Conservation (phyloP, 495 filamentous ascomycete species). For the Cudoniella acicularis region DNA sequence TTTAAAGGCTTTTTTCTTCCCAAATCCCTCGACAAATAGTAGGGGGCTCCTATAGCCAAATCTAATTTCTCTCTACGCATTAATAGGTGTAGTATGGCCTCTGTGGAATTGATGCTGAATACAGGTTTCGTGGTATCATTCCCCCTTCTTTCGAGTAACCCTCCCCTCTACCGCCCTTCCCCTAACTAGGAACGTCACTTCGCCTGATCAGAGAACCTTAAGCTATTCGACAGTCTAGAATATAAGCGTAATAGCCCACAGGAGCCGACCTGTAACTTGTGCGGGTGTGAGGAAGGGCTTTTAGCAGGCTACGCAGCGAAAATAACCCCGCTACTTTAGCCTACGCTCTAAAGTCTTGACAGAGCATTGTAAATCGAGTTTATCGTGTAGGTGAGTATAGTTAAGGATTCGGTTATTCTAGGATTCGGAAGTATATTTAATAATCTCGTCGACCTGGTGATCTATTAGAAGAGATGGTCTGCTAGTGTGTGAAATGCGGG, state of each 20-base stretch:
- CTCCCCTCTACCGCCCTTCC: not conserved
- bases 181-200: not conserved
- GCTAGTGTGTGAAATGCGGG: not conserved
- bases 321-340: not conserved
- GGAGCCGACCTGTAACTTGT: not conserved
- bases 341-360: not conserved
- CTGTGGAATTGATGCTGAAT: too few species aligned
- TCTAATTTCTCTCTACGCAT: too few species aligned
- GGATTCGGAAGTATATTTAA: not conserved
- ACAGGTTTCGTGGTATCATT: too few species aligned
- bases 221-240: constrained; percentile 1
- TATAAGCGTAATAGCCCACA: constrained; percentile 6
- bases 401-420: not conserved
- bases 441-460: not conserved
- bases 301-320: not conserved
- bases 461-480: not conserved
- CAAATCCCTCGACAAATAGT: too few species aligned
- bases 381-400: not conserved
- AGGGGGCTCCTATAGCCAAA: too few species aligned
- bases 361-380: not conserved
- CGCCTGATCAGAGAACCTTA: constrained; percentile 3
- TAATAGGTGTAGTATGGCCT: too few species aligned
- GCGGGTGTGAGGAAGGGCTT: constrained; percentile 3
- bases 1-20: too few species aligned
- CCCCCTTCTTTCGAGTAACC: not conserved